Conservation (phyloP, 768 basidiomycete species). For the Cubamyces lactineus region DNA sequence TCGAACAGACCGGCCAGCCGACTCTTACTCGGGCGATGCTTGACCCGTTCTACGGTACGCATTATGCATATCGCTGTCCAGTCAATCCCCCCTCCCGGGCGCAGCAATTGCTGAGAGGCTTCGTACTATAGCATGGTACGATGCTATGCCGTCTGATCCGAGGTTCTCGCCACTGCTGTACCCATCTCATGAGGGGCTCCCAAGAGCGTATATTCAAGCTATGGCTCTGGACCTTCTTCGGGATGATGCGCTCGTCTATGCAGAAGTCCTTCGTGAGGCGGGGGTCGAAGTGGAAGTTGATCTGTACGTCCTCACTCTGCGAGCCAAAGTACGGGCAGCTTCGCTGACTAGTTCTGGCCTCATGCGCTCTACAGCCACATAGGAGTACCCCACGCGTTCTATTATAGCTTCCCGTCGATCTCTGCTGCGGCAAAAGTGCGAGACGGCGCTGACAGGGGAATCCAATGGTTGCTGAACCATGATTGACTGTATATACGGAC, state of each 20-base stretch:
- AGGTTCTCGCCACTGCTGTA: background rate
- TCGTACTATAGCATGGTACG: background rate
- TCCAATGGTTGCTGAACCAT: constrained; percentile 27
- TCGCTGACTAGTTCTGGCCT: background rate
- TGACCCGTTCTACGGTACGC: background rate
- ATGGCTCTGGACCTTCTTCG: constrained; percentile 31
- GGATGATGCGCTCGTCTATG: constrained; percentile 36
- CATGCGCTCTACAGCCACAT: constrained; percentile 27
- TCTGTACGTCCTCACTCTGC: constrained; percentile 21
- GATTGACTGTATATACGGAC: too few species aligned
- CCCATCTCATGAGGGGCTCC: constrained; percentile 22
- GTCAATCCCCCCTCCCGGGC: too few species aligned
- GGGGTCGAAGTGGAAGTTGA: constrained; percentile 30
- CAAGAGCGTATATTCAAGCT: constrained; percentile 33
- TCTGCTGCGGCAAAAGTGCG: constrained; percentile 17
- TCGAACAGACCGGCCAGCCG: constrained; percentile 27
- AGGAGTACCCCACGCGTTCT: constrained; percentile 31
- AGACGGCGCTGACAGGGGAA: constrained; percentile 24
- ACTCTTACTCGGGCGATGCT: constrained; percentile 9
- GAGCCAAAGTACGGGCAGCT: background rate
- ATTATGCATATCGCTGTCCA: too few species aligned
- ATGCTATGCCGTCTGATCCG: constrained; percentile 1
- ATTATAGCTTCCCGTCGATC: constrained; percentile 16
- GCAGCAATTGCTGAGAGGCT: too few species aligned
- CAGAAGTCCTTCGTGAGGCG: constrained; percentile 27